Conservation (phyloP, 2,329 filamentous ascomycete genomes). For the Shiraia sp. region DNA sequence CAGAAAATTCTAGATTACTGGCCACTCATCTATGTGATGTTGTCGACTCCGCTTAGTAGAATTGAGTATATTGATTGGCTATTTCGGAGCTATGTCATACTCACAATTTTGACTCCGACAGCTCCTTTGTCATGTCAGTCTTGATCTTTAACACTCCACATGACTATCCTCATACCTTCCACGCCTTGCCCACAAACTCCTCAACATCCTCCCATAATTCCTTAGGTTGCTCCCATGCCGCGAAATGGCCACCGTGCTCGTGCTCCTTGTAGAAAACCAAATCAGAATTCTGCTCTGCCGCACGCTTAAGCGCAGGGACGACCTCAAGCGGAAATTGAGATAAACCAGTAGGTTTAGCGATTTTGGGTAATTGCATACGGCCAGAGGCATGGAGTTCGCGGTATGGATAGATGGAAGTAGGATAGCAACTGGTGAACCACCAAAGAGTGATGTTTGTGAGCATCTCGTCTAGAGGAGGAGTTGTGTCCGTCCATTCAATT, state of each 20-base stretch:
- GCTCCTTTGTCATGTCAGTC: too few species aligned
- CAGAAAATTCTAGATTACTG: too few species aligned
- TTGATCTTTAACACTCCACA: not conserved
- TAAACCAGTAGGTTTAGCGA: slow-evolving; percentile 49
- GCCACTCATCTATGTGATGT: too few species aligned
- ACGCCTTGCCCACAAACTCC: slow-evolving; percentile 47
- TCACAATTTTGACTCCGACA: too few species aligned
- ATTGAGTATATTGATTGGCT: too few species aligned
- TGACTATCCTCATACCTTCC: slow-evolving; percentile 34
- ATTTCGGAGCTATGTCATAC: too few species aligned
- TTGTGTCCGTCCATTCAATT: slow-evolving; percentile 57
- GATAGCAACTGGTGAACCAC: slow-evolving; percentile 57
- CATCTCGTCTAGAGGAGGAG: slow-evolving; percentile 48
- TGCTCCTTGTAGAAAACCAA: slow-evolving; percentile 47
- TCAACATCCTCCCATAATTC: slow-evolving; percentile 51
- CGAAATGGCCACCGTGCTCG: slow-evolving; percentile 59
- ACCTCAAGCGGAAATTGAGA: slow-evolving; percentile 52
- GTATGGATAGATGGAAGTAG: slow-evolving; percentile 57
- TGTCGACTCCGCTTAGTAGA: too few species aligned
- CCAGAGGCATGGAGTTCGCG: slow-evolving; percentile 29
- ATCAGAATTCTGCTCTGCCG: slow-evolving; percentile 43
- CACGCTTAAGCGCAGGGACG: slow-evolving; percentile 42
- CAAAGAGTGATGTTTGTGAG: slow-evolving; percentile 59
- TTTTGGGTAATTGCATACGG: not conserved
- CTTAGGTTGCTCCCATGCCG: slow-evolving; percentile 52